phyloP scores from a whole-genome alignment of 176 grass and related monocot genomes.

The Areca catechu region DNA sequence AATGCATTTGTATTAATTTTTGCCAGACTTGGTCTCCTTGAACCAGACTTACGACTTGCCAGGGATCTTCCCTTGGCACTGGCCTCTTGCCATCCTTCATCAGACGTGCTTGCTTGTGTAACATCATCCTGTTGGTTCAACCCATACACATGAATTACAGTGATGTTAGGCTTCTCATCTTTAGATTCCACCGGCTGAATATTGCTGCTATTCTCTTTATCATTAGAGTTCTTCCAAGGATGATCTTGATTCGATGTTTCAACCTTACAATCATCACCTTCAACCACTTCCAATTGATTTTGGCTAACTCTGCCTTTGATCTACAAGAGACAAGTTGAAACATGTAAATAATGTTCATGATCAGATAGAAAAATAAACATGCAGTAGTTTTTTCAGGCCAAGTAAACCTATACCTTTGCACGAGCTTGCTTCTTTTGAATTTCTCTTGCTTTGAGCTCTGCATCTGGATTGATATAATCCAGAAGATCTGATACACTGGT shows the following conservation, averaged over 20 bases:
- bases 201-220: slow-evolving; percentile 50
- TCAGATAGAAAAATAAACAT: slow-evolving; percentile 16
- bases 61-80: slow-evolving; percentile 62
- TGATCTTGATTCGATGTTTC: slow-evolving; percentile 35
- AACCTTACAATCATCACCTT: slow-evolving; percentile 59
- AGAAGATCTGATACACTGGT: slow-evolving; percentile 95
- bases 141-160: slow-evolving; percentile 23
- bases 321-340: slow-evolving; percentile 28
- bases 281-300: slow-evolving; percentile 53
- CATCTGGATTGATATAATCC: slow-evolving; percentile 97
- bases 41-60: slow-evolving; percentile 47
- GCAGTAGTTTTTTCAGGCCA: background rate
- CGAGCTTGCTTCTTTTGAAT: slow-evolving; percentile 89
- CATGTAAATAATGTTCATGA: slow-evolving; percentile 23
- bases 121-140: slow-evolving; percentile 36
- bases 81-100: slow-evolving; percentile 96
- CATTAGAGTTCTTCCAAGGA: slow-evolving; percentile 44
- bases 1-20: slow-evolving; percentile 70
- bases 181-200: slow-evolving; percentile 41
- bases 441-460: slow-evolving; percentile 87
- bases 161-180: slow-evolving; percentile 43
- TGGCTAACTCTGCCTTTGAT: slow-evolving; percentile 58
- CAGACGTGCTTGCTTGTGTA: slow-evolving; percentile 47
- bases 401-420: slow-evolving; percentile 64
- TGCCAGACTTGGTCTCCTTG: slow-evolving; percentile 59